A percentile compares a stretch with the other conserved stretches of the same genome.
Conservation (phyloP, 768 basidiomycete species). For the Wakefieldia striispora region DNA sequence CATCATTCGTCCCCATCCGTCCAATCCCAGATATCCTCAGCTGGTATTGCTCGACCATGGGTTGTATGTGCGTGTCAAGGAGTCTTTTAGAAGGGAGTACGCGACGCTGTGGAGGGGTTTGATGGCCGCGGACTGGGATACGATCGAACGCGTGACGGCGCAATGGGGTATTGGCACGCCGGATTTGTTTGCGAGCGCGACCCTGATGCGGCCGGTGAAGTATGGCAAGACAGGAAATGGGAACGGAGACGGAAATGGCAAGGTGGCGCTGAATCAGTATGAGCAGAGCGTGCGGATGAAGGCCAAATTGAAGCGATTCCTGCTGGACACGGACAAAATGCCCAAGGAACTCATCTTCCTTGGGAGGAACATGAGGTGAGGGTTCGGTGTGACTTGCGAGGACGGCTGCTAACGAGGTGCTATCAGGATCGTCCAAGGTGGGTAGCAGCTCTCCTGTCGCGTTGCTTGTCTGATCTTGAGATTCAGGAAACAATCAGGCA, state of each 20-base stretch:
- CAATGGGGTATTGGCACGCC: conserved; percentile 71
- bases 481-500: conserved; percentile 70
- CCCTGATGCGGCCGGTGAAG: conserved; percentile 60
- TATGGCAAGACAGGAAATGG: conserved; percentile 24
- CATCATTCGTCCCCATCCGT: conserved; percentile 53
- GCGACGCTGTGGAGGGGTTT: conserved; percentile 73
- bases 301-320: conserved; percentile 59
- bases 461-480: neutral
- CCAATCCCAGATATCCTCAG: conserved; percentile 40
- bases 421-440: conserved; percentile 38
- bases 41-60: conserved; percentile 92
- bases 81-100: conserved; percentile 73
- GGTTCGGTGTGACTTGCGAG: neutral
- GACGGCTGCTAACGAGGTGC: neutral
- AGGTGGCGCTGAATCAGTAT: conserved; percentile 52
- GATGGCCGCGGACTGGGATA: conserved; percentile 52
- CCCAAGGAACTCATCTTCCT: conserved; percentile 76
- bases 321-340: conserved; percentile 74
- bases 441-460: neutral
- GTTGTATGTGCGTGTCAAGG: conserved; percentile 72
- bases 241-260: conserved; percentile 8
- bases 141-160: conserved; percentile 48
- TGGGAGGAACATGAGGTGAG: conserved; percentile 71
- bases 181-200: conserved; percentile 72
- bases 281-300: conserved; percentile 71